These are phyloP conservation scores for Rhodomyrtus psidioides DNA, from an alignment of 441 rosid genomes.

Conservation along the genomic window DNA sequence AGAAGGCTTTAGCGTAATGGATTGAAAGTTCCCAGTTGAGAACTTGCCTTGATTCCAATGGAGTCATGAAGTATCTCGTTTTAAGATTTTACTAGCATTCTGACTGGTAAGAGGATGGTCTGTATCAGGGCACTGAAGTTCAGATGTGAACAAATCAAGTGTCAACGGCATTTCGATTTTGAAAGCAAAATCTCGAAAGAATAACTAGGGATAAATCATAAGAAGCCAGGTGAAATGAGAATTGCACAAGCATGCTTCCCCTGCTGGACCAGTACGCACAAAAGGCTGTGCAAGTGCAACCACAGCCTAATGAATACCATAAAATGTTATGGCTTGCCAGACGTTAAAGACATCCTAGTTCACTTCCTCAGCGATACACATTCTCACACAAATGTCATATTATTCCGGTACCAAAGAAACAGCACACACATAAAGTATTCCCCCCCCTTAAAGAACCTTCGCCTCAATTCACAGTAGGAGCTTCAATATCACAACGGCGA, in stretches of 20 bases:
- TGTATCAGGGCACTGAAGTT: neutral
- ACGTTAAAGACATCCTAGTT: neutral
- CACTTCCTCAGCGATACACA: neutral
- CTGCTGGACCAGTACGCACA: neutral
- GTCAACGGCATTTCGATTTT: neutral
- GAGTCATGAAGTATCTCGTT: neutral
- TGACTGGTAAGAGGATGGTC: neutral
- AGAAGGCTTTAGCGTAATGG: neutral
- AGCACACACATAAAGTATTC: neutral
- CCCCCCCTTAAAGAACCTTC: neutral
- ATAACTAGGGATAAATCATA: neutral
- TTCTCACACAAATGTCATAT: neutral
- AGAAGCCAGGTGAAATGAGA: neutral
- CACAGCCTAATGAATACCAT: neutral
- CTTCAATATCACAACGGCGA: neutral
- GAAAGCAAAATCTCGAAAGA: neutral
- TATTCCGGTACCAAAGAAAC: neutral
- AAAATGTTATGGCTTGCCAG: neutral
- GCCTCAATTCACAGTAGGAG: neutral
- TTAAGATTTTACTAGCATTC: neutral
- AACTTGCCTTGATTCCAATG: neutral
- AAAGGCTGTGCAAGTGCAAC: neutral
- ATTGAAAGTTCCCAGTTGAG: neutral
- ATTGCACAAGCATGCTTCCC: neutral
- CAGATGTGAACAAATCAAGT: neutral